Conservation (phyloP, 73 alveolate species). For the Breviolum minutum region DNA sequence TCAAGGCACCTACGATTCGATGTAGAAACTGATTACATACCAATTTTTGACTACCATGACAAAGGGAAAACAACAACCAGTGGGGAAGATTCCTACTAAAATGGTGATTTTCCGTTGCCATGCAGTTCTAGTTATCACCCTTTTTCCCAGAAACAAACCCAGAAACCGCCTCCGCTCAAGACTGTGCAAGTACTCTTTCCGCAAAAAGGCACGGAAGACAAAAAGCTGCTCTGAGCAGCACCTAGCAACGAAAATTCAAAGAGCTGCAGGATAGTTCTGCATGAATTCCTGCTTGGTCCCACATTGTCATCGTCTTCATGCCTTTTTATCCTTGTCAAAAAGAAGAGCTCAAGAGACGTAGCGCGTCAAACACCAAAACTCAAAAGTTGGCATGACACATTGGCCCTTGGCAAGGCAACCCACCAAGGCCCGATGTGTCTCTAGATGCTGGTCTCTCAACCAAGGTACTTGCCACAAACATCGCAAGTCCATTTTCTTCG, state of each 20-base stretch:
- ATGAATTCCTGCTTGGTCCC: not conserved
- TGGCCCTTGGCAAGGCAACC: no score
- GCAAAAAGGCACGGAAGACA: constrained; percentile 87
- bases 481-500: constrained; percentile 65
- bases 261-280: not conserved
- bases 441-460: not conserved
- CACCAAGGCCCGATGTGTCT: not conserved
- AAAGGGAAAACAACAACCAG: not conserved
- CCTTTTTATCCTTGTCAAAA: no score
- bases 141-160: no score
- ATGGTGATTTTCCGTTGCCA: no score
- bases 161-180: not conserved
- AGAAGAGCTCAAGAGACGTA: no score
- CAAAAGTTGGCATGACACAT: not conserved
- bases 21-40: not conserved
- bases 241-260: not conserved
- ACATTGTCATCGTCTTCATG: no score
- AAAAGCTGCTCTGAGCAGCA: constrained; percentile 72
- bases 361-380: not conserved
- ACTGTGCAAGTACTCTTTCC: constrained; percentile 44
- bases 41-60: not conserved
- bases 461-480: constrained; percentile 68
- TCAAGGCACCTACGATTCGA: constrained; percentile 25
- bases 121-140: no score
- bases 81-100: no score